Conservation (phyloP, 1,284 basidiomycete genomes). For the Schizopora paradoxa region DNA sequence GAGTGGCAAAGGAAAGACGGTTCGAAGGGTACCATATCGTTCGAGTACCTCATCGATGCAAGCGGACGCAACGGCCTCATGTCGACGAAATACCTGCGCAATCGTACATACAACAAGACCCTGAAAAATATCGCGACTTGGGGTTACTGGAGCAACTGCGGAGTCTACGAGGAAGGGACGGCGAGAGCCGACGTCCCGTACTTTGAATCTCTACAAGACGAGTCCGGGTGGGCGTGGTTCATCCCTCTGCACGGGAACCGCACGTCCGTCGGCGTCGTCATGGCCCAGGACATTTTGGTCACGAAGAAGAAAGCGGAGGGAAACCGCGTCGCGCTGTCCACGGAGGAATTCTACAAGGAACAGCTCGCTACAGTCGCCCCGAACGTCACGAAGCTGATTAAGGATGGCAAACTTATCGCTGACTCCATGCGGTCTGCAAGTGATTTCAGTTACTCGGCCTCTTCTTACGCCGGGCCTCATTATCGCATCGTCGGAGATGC, state of each 20-base stretch:
- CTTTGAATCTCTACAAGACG: slow-evolving; percentile 69
- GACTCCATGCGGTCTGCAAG: too few relatives aligned
- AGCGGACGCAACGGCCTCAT: slow-evolving; percentile 5
- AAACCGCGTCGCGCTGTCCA: background rate
- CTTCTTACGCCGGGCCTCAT: slow-evolving; percentile 50
- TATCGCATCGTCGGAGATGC: slow-evolving; percentile 70
- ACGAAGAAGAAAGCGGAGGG: background rate
- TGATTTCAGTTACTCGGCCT: slow-evolving; percentile 69
- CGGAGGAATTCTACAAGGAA: background rate
- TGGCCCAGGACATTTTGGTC: slow-evolving; percentile 33
- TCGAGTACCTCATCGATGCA: slow-evolving; percentile 11
- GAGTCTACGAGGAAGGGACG: slow-evolving; percentile 47
- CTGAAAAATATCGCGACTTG: slow-evolving; percentile 69
- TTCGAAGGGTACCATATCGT: slow-evolving; percentile 5
- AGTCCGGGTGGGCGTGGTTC: slow-evolving; percentile 74
- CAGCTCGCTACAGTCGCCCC: too few relatives aligned
- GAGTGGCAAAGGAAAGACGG: slow-evolving; percentile 1
- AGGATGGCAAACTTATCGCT: too few relatives aligned
- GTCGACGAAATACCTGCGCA: slow-evolving; percentile 7
- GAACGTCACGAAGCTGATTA: too few relatives aligned
- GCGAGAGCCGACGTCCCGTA: slow-evolving; percentile 20
- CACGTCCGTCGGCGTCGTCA: slow-evolving; percentile 68
- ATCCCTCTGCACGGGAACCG: slow-evolving; percentile 66
- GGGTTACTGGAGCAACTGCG: slow-evolving; percentile 63
- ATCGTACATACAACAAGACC: slow-evolving; percentile 45